Evolutionary conservation across 306 rosid species (phyloP), one percentile per base, ranked within the genome.

Genomic region (Glycine tomentella): DNA sequence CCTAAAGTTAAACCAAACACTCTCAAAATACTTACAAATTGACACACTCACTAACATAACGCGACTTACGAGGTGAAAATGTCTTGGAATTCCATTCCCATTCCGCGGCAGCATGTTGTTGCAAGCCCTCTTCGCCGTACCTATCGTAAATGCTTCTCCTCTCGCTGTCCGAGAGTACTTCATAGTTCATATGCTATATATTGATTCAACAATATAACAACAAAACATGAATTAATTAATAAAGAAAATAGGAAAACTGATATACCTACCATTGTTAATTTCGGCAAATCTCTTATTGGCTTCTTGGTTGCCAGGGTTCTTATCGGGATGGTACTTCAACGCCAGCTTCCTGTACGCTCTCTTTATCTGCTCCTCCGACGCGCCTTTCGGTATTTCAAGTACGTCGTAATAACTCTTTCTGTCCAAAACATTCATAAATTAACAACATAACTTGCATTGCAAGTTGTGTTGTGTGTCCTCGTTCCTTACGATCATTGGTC

Each of bases 261-360:
- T 20, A 20, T 20, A 20, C 25, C 25, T 20, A 36, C 97, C 98
- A 68, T 91, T 93, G 87, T 13, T 93, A 59, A 93, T 91, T 45
- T 93, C 98, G 4, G 97, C 86, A 48, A 91, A 90, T 81, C 84
- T 84, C 80, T 87, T 88, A 75, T 79, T 91, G 52, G 97, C 97
- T 86, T 91, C 98, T 77, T 93, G 89, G 36, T 91, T 93, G 49
- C 95, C 95, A 20, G 40, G 94, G 72, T 93, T 93, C 89, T 91
- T 93, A 74, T 93, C 98, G 0, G 97, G 97, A 59, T 93, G 97
- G 83, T 91, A 93, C 91, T 93, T 93, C 90, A 93, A 74, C 44
- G 96, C 94, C 0, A 92, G 93, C 63, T 91, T 91, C 75, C 97
- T 75, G 68, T 91, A 92, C 52, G 94, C 96, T 62, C 94, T 91